phyloP scores from a whole-genome alignment of 768 basidiomycete genomes.

The Suillus bovinus region DNA sequence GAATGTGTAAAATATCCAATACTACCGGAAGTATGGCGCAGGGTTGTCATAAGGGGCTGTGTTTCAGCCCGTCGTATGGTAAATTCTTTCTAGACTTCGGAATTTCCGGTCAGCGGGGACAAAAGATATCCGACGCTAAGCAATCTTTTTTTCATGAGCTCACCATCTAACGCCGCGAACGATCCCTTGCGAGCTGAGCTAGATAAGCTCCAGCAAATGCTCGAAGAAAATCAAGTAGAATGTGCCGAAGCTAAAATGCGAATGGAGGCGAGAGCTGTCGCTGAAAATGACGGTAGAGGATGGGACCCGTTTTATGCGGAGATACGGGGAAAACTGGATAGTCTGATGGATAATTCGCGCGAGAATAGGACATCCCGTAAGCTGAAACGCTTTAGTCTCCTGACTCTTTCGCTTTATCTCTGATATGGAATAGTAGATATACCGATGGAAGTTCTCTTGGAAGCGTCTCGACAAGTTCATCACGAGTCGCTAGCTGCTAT shows the following conservation, averaged over 20 bases:
- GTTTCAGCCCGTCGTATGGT: background rate
- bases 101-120: background rate
- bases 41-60: background rate
- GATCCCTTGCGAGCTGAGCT: conserved; percentile 1
- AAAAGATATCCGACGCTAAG: background rate
- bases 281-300: background rate
- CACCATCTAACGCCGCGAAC: background rate
- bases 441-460: conserved; percentile 9
- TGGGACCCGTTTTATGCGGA: background rate
- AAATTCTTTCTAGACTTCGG: background rate
- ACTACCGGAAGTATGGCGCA: background rate
- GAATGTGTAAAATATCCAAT: background rate
- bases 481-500: conserved; percentile 12
- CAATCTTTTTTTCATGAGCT: background rate
- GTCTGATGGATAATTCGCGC: background rate
- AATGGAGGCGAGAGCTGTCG: background rate
- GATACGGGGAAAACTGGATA: conserved; percentile 1
- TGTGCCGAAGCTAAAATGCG: conserved; percentile 6
- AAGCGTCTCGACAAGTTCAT: conserved; percentile 8
- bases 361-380: conserved; percentile 3
- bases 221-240: conserved; percentile 3
- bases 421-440: background rate
- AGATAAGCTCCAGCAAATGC: conserved; percentile 5
- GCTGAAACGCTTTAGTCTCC: background rate
- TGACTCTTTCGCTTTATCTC: background rate